Conservation (phyloP, 306 rosid species). For the Clitoria ternatea region DNA sequence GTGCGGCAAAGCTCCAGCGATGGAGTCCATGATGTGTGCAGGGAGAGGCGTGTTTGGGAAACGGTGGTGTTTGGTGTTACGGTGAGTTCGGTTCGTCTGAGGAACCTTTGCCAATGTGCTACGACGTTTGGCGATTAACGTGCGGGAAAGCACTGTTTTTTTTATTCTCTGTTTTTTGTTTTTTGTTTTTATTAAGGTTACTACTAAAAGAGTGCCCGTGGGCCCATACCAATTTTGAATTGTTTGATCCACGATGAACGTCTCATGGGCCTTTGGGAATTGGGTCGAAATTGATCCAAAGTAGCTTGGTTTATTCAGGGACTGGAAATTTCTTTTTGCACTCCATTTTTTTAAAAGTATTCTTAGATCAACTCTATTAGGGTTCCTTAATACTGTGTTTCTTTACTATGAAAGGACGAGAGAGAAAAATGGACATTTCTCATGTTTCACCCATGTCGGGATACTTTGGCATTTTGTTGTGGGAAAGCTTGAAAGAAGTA, state of each 20-base stretch:
- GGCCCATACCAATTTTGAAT: not conserved
- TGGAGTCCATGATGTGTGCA: slow-evolving; percentile 23
- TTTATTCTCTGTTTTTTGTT: not conserved
- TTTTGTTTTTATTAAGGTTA: not conserved
- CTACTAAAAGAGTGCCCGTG: not conserved
- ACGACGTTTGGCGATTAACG: slow-evolving; percentile 32
- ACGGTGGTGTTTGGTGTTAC: slow-evolving; percentile 10
- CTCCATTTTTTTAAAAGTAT: too few relatives aligned
- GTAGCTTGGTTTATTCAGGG: not conserved
- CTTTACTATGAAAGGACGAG: too few relatives aligned
- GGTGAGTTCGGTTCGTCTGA: slow-evolving; percentile 15
- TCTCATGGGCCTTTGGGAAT: not conserved
- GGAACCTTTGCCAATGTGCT: slow-evolving; percentile 26
- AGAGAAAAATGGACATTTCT: too few relatives aligned
- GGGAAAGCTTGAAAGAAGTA: too few relatives aligned
- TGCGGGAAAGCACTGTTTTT: slow-evolving; percentile 19
- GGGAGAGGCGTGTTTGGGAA: not conserved
- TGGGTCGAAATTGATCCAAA: not conserved
- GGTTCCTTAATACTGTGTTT: too few relatives aligned
- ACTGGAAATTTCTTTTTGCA: too few relatives aligned
- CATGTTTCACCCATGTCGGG: too few relatives aligned
- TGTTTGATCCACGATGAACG: not conserved
- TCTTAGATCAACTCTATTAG: too few relatives aligned
- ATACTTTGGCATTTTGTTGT: too few relatives aligned
- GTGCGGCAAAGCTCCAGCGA: slow-evolving; percentile 27